These are phyloP conservation scores for Yamadazyma sp. DNA, from an alignment of 805 yeast genomes.

Conservation along the genomic window DNA sequence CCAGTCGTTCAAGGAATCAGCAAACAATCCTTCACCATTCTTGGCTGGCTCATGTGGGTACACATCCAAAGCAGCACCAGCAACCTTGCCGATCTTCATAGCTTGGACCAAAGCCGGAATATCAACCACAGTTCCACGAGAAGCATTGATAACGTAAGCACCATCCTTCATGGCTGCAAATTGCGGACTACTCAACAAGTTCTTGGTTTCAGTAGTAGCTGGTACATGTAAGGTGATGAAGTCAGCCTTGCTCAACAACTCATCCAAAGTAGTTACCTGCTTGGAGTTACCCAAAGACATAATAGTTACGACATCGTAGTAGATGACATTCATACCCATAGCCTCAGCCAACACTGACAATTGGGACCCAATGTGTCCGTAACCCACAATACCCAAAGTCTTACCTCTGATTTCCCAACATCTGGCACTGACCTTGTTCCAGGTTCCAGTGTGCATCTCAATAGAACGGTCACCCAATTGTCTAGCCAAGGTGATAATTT, in stretches of 20 bases:
- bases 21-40: slow-evolving; percentile 83
- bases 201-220: slow-evolving; percentile 87
- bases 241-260: slow-evolving; percentile 77
- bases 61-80: slow-evolving; percentile 97
- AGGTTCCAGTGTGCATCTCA: slow-evolving; percentile 93
- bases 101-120: slow-evolving; percentile 92
- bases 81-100: slow-evolving; percentile 87
- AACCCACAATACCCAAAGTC: slow-evolving; percentile 94
- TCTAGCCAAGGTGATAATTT: slow-evolving; percentile 90
- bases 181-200: slow-evolving; percentile 85
- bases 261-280: slow-evolving; percentile 84
- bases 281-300: slow-evolving; percentile 97
- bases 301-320: slow-evolving; percentile 88
- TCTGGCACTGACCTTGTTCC: slow-evolving; percentile 93
- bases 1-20: slow-evolving; percentile 75
- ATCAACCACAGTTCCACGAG: slow-evolving; percentile 97
- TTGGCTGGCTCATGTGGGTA: slow-evolving; percentile 97
- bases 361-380: slow-evolving; percentile 98
- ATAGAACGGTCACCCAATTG: slow-evolving; percentile 96
- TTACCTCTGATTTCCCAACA: slow-evolving; percentile 99
- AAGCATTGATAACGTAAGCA: slow-evolving; percentile 89
- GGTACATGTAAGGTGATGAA: slow-evolving; percentile 95
- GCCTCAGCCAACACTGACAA: slow-evolving; percentile 95
- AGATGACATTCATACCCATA: slow-evolving; percentile 94
- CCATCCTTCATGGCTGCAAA: slow-evolving; percentile 96